phyloP scores from a whole-genome alignment of 345 rosid species.

The Arabidopsis suecica region DNA sequence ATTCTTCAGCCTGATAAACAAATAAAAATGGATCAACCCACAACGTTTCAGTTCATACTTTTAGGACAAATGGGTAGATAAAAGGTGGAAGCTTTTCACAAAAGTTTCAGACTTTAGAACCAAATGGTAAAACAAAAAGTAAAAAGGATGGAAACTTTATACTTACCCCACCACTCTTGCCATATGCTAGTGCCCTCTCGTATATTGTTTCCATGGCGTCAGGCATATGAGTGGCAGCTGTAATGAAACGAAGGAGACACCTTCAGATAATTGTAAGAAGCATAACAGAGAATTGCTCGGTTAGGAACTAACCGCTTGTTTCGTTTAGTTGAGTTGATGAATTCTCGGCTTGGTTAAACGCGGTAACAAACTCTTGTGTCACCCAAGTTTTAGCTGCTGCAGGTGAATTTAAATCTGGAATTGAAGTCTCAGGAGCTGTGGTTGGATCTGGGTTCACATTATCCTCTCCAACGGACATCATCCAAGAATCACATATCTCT shows the following conservation, averaged over 20 bases:
- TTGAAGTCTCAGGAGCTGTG: constrained; percentile 35
- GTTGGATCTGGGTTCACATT: constrained; percentile 39
- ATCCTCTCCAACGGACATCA: constrained; percentile 44
- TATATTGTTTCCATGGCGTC: constrained; percentile 79
- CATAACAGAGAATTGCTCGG: neutral
- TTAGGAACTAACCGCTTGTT: constrained; percentile 59
- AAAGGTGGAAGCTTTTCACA: constrained; percentile 8
- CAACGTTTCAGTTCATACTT: constrained; percentile 11
- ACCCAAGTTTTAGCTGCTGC: constrained; percentile 57
- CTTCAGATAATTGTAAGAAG: constrained; percentile 20
- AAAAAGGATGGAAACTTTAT: neutral
- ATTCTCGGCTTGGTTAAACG: constrained; percentile 65
- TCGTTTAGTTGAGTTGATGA: constrained; percentile 54
- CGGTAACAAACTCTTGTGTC: constrained; percentile 62
- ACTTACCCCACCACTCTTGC: constrained; percentile 72
- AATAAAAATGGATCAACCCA: constrained; percentile 11
- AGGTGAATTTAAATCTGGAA: constrained; percentile 51
- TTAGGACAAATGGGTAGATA: constrained; percentile 1
- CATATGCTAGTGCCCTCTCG: constrained; percentile 60
- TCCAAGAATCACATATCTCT: constrained; percentile 65
- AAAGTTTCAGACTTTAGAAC: constrained; percentile 18
- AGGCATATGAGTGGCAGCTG: constrained; percentile 75
- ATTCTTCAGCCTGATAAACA: constrained; percentile 66
- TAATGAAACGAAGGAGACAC: constrained; percentile 36
- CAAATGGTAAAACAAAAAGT: neutral